These are phyloP conservation scores for Tolypocladium ovalisporum DNA, from an alignment of 2,329 filamentous ascomycete species.

Conservation along the genomic window DNA sequence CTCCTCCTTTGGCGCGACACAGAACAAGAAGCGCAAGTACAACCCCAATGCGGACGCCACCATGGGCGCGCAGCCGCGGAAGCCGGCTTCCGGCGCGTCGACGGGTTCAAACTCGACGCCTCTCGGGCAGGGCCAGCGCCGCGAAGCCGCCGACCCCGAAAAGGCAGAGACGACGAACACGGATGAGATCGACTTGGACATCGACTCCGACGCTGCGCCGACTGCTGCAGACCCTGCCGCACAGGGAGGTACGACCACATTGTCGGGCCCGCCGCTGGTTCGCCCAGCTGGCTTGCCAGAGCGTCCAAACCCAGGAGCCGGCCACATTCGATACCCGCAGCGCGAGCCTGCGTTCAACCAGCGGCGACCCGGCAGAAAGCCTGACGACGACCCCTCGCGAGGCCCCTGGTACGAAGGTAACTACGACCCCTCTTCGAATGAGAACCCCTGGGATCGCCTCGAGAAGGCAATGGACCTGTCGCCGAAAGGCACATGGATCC, in stretches of 20 bases:
- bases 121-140: constrained; percentile 12
- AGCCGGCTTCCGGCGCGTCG: constrained; percentile 7
- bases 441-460: constrained; percentile 59
- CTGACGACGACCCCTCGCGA: background rate
- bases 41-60: constrained; percentile 41
- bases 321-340: too few relatives aligned
- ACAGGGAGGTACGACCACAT: background rate
- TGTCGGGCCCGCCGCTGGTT: constrained; percentile 13
- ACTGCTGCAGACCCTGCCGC: background rate
- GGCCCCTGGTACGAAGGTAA: constrained; percentile 53
- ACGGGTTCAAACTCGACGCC: constrained; percentile 27
- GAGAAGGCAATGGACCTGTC: constrained; percentile 36
- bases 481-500: constrained; percentile 34
- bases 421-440: constrained; percentile 58
- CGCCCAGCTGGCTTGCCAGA: constrained; percentile 21
- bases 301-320: constrained; percentile 14
- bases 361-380: background rate
- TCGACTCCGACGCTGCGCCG: constrained; percentile 17
- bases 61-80: constrained; percentile 1
- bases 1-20: constrained; percentile 52
- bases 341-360: background rate
- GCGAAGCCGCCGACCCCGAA: constrained; percentile 3
- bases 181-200: constrained; percentile 35
- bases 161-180: constrained; percentile 17
- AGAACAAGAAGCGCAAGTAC: constrained; percentile 55